Percentiles rank a stretch among this genome's conserved stretches.
These are phyloP conservation scores for Quercus mongolica DNA, from an alignment of 306 rosid genomes.

Conservation along the genomic window DNA sequence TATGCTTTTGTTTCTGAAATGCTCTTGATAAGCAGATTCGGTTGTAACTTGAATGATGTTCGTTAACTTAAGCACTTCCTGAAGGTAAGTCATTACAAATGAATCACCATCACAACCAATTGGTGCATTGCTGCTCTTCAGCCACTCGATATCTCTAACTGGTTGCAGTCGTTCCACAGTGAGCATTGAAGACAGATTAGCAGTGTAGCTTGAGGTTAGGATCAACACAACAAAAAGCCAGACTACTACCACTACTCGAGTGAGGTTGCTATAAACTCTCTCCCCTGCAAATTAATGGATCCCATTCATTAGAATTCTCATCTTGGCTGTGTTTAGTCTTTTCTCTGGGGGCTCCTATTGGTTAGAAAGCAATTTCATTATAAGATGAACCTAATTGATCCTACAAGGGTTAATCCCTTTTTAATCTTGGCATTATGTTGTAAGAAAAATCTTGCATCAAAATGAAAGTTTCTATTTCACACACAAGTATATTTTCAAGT, in stretches of 20 bases:
- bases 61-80: background rate
- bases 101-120: constrained; percentile 49
- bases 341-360: too few species aligned
- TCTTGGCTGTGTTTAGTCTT: too few species aligned
- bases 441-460: too few species aligned
- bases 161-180: constrained; percentile 42
- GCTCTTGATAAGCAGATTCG: background rate
- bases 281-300: constrained; percentile 49
- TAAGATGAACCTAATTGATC: too few species aligned
- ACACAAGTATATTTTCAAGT: too few species aligned
- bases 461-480: too few species aligned
- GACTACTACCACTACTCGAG: constrained; percentile 42
- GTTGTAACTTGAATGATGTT: background rate
- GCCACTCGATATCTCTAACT: constrained; percentile 33
- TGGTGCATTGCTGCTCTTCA: constrained; percentile 25
- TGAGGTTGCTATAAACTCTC: constrained; percentile 37
- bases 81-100: background rate
- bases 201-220: constrained; percentile 66
- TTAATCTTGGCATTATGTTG: too few species aligned
- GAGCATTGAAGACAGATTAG: constrained; percentile 68
- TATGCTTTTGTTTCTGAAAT: constrained; percentile 17
- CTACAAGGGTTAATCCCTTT: too few species aligned
- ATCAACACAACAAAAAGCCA: constrained; percentile 64
- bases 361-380: too few species aligned
- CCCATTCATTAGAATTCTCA: constrained; percentile 48